These are phyloP conservation scores for Eudorina sp. DNA, from an alignment of 139 green algal genomes.

Conservation along the genomic window DNA sequence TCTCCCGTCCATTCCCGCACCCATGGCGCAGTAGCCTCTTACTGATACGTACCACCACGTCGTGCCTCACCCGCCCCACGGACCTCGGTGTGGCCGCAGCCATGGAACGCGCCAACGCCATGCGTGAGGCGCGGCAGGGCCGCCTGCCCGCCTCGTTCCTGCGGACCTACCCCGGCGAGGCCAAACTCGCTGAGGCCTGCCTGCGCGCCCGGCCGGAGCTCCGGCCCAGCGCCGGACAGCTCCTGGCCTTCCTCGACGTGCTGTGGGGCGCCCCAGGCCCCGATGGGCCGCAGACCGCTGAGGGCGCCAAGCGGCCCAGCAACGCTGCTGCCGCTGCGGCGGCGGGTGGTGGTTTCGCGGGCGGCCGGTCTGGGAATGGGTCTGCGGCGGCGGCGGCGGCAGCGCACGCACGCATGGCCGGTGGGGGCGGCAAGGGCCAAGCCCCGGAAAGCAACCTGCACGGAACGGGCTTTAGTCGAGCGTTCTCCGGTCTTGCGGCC, in stretches of 20 bases:
- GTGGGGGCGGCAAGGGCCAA: too few relatives aligned
- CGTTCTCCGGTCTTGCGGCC: too few relatives aligned
- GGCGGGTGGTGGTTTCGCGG: too few relatives aligned
- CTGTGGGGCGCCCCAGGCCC: conserved; percentile 22
- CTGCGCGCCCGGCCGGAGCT: neutral
- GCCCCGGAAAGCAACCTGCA: too few relatives aligned
- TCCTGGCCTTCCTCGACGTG: conserved; percentile 20
- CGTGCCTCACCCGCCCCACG: too few relatives aligned
- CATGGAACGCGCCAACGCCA: conserved; percentile 60
- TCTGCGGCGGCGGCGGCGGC: neutral
- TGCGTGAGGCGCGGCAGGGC: conserved; percentile 51
- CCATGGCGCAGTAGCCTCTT: too few relatives aligned
- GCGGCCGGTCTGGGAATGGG: neutral
- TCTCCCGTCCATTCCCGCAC: too few relatives aligned
- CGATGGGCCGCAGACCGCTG: neutral
- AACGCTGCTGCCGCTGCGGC: neutral
- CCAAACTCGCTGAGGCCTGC: neutral
- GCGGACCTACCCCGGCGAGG: conserved; percentile 15
- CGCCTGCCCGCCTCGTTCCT: conserved; percentile 35
- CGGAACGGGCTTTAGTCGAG: too few relatives aligned
- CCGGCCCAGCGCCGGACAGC: conserved; percentile 34
- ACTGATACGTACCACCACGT: too few relatives aligned
- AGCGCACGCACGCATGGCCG: neutral
- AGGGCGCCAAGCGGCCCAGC: neutral
- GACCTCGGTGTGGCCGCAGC: conserved; percentile 7